These are phyloP conservation scores for Microcos paniculata DNA, from an alignment of 345 rosid species.

Conservation along the genomic window DNA sequence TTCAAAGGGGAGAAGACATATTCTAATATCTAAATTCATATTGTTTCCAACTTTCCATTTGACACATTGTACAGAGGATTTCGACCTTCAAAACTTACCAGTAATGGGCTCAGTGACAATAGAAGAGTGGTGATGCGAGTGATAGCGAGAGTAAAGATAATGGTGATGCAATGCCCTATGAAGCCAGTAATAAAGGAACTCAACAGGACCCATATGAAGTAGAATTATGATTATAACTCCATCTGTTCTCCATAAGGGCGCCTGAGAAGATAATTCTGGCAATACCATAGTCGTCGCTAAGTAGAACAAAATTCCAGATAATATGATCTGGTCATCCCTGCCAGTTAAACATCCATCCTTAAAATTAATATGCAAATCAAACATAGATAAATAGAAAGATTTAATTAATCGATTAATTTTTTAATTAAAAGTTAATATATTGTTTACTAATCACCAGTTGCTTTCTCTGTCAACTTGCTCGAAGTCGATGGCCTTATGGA, in stretches of 20 bases:
- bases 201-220: conserved; percentile 48
- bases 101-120: conserved; percentile 54
- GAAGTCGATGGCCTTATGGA: conserved; percentile 62
- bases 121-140: conserved; percentile 64
- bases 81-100: too few relatives aligned
- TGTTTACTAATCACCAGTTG: conserved; percentile 39
- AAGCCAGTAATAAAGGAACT: conserved; percentile 57
- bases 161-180: conserved; percentile 61
- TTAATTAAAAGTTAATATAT: too few relatives aligned
- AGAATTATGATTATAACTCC: conserved; percentile 35
- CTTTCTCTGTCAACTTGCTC: conserved; percentile 66
- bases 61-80: too few relatives aligned
- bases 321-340: conserved; percentile 47
- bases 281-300: conserved; percentile 26
- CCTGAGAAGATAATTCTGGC: conserved; percentile 18
- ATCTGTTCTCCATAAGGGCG: conserved; percentile 47
- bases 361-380: too few relatives aligned
- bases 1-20: not conserved
- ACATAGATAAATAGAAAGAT: too few relatives aligned
- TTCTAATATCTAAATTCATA: too few relatives aligned
- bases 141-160: conserved; percentile 53
- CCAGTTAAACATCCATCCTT: too few relatives aligned
- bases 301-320: conserved; percentile 44
- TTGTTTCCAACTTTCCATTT: too few relatives aligned
- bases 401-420: too few relatives aligned